These are phyloP conservation scores for Rasamsonia emersonii DNA, from an alignment of 2,329 filamentous ascomycete genomes.

Conservation along the genomic window DNA sequence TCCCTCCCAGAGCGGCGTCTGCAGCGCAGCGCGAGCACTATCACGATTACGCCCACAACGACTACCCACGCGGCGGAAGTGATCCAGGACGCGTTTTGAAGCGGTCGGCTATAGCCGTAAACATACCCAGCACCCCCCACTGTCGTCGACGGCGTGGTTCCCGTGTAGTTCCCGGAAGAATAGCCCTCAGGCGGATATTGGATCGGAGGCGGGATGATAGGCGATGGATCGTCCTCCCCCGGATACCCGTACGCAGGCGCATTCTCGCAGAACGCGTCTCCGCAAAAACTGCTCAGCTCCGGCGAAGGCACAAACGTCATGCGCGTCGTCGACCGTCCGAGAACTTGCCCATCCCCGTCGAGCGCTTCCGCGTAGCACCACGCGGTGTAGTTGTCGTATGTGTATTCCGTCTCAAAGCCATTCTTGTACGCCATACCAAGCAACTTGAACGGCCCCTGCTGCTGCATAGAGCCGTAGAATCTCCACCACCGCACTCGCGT, in stretches of 20 bases:
- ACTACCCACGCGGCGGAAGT: too few species aligned
- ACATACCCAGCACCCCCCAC: too few species aligned
- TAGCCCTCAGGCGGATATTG: conserved; percentile 25
- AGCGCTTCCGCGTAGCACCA: conserved; percentile 30
- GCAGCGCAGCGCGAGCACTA: too few species aligned
- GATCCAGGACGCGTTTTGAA: too few species aligned
- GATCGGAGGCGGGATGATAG: conserved; percentile 21
- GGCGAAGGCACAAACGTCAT: conserved; percentile 30
- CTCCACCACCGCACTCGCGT: conserved; percentile 28
- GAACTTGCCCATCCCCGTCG: conserved; percentile 20
- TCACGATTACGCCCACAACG: too few species aligned
- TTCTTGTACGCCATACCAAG: conserved; percentile 22
- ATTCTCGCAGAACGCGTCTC: conserved; percentile 20
- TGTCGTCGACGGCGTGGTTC: too few species aligned
- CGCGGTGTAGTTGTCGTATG: conserved; percentile 18
- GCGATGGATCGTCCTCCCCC: conserved; percentile 17
- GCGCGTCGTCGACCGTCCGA: conserved; percentile 25
- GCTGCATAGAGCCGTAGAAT: conserved; percentile 25
- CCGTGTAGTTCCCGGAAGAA: too few species aligned
- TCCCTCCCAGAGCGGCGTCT: too few species aligned
- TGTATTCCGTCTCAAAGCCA: conserved; percentile 33
- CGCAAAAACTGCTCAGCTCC: conserved; percentile 24
- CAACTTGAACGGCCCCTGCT: conserved; percentile 22
- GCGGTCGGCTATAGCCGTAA: too few species aligned
- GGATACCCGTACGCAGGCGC: conserved; percentile 21